phyloP scores from a whole-genome alignment of 345 rosid species.

The Eucalyptus caleyi region DNA sequence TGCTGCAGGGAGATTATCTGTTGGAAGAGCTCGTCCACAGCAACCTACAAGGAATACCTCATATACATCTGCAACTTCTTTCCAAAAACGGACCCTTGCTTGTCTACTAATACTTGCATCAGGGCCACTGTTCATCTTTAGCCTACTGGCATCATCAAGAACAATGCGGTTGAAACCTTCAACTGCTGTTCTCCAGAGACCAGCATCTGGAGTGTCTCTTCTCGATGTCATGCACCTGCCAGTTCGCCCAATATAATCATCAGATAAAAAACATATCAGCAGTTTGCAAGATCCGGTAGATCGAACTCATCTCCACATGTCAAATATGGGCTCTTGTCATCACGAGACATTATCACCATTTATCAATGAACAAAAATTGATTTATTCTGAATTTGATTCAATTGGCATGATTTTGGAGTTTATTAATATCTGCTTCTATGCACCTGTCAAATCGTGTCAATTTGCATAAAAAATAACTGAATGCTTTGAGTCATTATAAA shows the following conservation, averaged over 20 bases:
- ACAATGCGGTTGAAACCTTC: constrained; percentile 83
- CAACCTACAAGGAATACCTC: constrained; percentile 90
- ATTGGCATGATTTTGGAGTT: not conserved
- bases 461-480: not conserved
- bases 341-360: not conserved
- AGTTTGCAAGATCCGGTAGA: not conserved
- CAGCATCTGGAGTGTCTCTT: constrained; percentile 91
- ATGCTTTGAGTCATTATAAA: not conserved
- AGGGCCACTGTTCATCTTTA: constrained; percentile 14
- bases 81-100: constrained; percentile 75
- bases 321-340: not conserved
- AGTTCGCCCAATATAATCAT: not conserved
- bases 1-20: constrained; percentile 51
- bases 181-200: constrained; percentile 86
- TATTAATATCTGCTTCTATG: not conserved
- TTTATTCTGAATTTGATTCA: not conserved
- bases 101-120: constrained; percentile 48
- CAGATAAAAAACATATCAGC: not conserved
- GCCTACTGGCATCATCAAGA: constrained; percentile 45
- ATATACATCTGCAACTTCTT: constrained; percentile 90
- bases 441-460: not conserved
- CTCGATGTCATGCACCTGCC: constrained; percentile 87
- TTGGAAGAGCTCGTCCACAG: constrained; percentile 92
- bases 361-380: not conserved
- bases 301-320: not conserved